A percentile compares a stretch with the other conserved stretches of the same genome.
Conservation (phyloP, 2,329 filamentous ascomycete genomes). For the Penicillium crustosum region DNA sequence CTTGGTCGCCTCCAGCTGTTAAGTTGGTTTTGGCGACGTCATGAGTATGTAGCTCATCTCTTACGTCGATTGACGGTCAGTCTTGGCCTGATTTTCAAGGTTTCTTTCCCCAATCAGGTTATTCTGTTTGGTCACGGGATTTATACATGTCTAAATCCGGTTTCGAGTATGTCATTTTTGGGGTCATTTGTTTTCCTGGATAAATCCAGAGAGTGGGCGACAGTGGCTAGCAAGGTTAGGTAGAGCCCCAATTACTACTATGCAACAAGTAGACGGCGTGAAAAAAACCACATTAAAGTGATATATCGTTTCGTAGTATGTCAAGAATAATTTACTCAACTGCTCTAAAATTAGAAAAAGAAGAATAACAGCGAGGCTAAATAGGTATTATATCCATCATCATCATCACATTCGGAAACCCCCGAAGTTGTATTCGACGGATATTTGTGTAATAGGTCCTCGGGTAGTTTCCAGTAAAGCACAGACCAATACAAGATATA, state of each 20-base stretch:
- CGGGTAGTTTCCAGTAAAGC: too few species aligned
- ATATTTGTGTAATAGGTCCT: background rate
- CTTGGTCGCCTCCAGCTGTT: conserved; percentile 1
- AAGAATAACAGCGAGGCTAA: background rate
- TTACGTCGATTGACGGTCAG: conserved; percentile 32
- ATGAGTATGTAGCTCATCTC: conserved; percentile 19
- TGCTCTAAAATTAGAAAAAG: background rate
- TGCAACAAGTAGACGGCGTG: background rate
- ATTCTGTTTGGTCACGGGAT: background rate
- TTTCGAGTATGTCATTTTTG: background rate
- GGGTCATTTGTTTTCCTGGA: background rate
- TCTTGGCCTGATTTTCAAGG: background rate
- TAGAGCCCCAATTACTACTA: background rate
- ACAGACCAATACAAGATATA: background rate
- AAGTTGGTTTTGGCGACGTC: conserved; percentile 20
- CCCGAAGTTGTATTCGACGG: background rate
- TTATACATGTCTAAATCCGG: background rate
- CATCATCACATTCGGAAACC: background rate
- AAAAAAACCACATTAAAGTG: too few species aligned
- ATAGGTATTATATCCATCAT: background rate
- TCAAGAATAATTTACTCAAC: background rate
- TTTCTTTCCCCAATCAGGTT: background rate
- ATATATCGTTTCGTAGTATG: too few species aligned
- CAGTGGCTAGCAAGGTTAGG: background rate
- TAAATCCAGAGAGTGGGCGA: background rate